These are phyloP conservation scores for Claviceps pazoutovae DNA, from an alignment of 2,329 filamentous ascomycete species.

Conservation along the genomic window DNA sequence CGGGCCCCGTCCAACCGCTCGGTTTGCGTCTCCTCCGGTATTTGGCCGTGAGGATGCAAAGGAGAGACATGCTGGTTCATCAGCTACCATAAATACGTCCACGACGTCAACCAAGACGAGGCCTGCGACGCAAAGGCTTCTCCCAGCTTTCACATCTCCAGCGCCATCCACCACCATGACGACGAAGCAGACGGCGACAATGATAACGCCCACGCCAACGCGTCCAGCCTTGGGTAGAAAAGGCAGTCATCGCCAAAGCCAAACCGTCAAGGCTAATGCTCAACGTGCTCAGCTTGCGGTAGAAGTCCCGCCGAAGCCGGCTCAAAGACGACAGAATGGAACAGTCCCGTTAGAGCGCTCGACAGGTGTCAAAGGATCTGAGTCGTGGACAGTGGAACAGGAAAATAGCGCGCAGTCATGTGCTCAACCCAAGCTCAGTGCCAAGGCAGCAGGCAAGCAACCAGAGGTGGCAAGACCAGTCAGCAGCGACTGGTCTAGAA, in stretches of 20 bases:
- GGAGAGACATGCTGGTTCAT: slow-evolving; percentile 22
- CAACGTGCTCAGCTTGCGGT: not conserved
- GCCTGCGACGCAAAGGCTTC: slow-evolving; percentile 23
- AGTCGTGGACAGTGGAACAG: not conserved
- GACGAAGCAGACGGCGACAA: not conserved
- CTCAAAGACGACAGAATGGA: slow-evolving; percentile 10
- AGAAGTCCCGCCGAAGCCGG: slow-evolving; percentile 3
- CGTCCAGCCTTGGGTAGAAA: slow-evolving; percentile 32
- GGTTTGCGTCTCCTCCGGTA: slow-evolving; percentile 42
- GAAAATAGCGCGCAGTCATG: not conserved
- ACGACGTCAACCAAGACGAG: slow-evolving; percentile 14
- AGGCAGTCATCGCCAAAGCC: slow-evolving; percentile 31
- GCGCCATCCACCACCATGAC: slow-evolving; percentile 14
- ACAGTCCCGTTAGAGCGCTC: slow-evolving; percentile 15
- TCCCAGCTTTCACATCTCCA: slow-evolving; percentile 22
- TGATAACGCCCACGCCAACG: slow-evolving; percentile 19
- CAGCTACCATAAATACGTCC: slow-evolving; percentile 27
- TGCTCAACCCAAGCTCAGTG: slow-evolving; percentile 16
- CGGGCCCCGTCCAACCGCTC: slow-evolving; percentile 43
- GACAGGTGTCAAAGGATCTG: not conserved
- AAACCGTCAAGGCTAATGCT: slow-evolving; percentile 12
- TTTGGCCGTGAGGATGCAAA: slow-evolving; percentile 29
- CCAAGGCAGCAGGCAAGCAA: slow-evolving; percentile 36
- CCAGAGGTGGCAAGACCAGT: slow-evolving; percentile 16
- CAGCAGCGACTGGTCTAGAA: slow-evolving; percentile 8